A percentile compares a stretch with the other conserved stretches of the same genome.
phyloP scores from a whole-genome alignment of 345 rosid species.

The Limnanthes douglasii region DNA sequence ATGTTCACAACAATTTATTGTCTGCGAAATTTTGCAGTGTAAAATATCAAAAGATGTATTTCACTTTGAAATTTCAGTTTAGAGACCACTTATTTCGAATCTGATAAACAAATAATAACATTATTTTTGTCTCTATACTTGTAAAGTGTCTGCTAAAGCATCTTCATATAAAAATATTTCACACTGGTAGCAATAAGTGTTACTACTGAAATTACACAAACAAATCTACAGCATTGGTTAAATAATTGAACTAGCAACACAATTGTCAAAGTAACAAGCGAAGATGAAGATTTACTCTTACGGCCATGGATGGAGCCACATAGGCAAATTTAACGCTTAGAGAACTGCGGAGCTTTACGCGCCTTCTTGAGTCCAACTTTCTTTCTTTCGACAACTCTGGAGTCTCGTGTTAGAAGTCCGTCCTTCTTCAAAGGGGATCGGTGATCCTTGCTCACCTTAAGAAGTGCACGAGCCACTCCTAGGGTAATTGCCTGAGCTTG shows the following conservation, averaged over 20 bases:
- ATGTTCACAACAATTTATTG: too few relatives aligned
- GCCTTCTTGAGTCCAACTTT: conserved; percentile 93
- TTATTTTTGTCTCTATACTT: too few relatives aligned
- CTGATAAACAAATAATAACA: too few relatives aligned
- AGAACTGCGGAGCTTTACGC: conserved; percentile 85
- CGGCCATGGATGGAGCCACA: conserved; percentile 4
- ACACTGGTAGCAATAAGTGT: too few relatives aligned
- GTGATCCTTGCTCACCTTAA: conserved; percentile 66
- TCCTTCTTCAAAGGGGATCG: conserved; percentile 59
- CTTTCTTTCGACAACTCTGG: conserved; percentile 88
- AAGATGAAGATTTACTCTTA: conserved; percentile 4
- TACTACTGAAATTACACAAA: too few relatives aligned
- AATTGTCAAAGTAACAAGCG: conserved; percentile 6
- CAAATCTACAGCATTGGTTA: too few relatives aligned
- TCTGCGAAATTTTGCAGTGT: too few relatives aligned
- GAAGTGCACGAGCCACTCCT: conserved; percentile 77
- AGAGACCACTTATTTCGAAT: too few relatives aligned
- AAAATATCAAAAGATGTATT: too few relatives aligned
- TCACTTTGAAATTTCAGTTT: too few relatives aligned
- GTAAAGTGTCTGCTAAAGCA: too few relatives aligned
- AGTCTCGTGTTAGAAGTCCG: conserved; percentile 81
- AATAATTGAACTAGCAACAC: neutral
- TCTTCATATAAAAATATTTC: too few relatives aligned
- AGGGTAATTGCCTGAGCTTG: conserved; percentile 95
- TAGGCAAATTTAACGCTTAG: conserved; percentile 93